phyloP scores from a whole-genome alignment of 2,329 filamentous ascomycete species.

The Thielaviopsis cerberus region DNA sequence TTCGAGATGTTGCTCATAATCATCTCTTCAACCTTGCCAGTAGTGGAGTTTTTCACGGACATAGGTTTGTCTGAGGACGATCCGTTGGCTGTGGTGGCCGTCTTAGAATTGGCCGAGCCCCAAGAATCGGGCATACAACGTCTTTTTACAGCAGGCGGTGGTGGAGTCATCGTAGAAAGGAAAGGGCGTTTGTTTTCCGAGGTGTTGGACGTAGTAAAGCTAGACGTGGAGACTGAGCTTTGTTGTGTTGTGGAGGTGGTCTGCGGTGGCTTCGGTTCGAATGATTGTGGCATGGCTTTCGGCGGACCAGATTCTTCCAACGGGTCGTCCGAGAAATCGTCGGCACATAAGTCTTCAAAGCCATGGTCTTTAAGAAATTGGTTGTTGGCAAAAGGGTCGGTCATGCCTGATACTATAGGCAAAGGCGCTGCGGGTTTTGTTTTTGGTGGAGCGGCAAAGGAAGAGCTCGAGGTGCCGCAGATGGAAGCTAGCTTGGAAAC shows the following conservation, averaged over 20 bases:
- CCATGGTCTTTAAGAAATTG: constrained; percentile 10
- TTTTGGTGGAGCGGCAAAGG: not conserved
- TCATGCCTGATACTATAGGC: not conserved
- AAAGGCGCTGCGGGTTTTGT: not conserved
- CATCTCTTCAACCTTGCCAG: not conserved
- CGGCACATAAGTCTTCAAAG: constrained; percentile 9
- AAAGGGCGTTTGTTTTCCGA: not conserved
- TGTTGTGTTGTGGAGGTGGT: not conserved
- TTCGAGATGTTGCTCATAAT: not conserved
- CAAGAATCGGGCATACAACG: not conserved
- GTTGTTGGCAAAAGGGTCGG: not conserved
- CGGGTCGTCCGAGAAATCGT: constrained; percentile 11
- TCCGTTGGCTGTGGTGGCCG: not conserved
- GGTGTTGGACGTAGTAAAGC: not conserved
- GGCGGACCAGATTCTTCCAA: constrained; percentile 5
- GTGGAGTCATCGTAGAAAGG: not conserved
- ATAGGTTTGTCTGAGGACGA: not conserved
- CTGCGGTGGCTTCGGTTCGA: not conserved
- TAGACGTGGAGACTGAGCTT: not conserved
- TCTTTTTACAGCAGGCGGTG: not conserved
- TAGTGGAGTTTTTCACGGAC: not conserved
- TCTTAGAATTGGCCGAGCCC: not conserved
- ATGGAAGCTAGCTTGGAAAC: constrained; percentile 6
- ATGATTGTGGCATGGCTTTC: not conserved
- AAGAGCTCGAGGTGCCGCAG: not conserved